Evolutionary conservation across 345 rosid genomes (phyloP), one percentile per base, ranked within the genome.

Genomic region (Rubroshorea leprosula): DNA sequence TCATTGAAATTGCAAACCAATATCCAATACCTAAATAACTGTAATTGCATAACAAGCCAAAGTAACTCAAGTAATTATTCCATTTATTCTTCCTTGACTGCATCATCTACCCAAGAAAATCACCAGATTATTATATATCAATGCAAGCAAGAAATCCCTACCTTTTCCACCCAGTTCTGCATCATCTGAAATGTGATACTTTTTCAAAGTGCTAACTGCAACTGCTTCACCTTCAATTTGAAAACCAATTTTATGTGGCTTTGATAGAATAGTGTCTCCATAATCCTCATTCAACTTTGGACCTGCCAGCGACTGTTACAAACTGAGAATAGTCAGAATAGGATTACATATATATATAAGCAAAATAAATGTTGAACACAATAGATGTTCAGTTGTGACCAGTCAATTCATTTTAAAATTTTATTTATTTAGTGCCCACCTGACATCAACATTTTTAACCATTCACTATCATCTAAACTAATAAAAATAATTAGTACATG

Each of bases 241-340:
- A 67, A 62, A 68, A 68, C 71, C 80, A 64, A 49, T 47, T 67
- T 68, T 64, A 26, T 57, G 84, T 65, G 81, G 83, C 74, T 64
- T 83, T 50, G 96, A 69, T 44, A 86, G 96, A 71, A 89, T 84
- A 45, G 97, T 87, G 74, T 80, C 79, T 57, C 94, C 95, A 62
- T 77, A 71, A 21, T 76, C 85, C 12, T 84, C 90, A 64, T 83
- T 79, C 65, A 76, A 63, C 50, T 78, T 69, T 64, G 73, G 77
- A 62, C 62, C 79, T 62, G 31, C 76, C 21, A 74, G 62, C 74
- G 81, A 72, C 98, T 86, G 80, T 69, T 68, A 57, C 76, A 64
- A 62, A 51, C 57, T 43, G 43, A 62, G 38, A 63, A 54, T 16
- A 62, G 63, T 58, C 5, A 45, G 29, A 54, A 60, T 17, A 27